Base-by-base conservation (phyloP, 805 yeast genomes). In the Candida pseudoglaebosa region DNA sequence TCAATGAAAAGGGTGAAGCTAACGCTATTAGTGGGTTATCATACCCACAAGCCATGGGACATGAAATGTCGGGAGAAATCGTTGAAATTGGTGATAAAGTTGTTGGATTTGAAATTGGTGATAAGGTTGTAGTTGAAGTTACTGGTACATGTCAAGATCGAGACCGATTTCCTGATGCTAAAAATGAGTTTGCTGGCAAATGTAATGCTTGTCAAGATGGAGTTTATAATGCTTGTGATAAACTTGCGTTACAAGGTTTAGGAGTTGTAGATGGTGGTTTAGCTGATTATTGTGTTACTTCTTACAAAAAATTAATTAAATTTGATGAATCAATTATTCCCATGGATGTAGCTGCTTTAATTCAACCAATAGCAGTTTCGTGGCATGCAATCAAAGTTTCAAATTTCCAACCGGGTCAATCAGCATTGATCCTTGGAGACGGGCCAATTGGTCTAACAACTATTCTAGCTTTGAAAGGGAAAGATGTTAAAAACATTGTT, bases 381-480 rank as follows among this genome's bases (percentile, higher is more conserved):
- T 77, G 78, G 73, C 84, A 78, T 49, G 81, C 82, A 1, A 73
- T 71, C 28, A 63, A 69, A 41, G 59, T 70, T 3, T 60, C 78
- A 0, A 55, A 57, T 6, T 59, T 72, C 45, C 40, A 54, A 38
- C 55, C 49, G 7, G 79, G 78, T 15, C 63, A 70, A 28, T 54
- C 70, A 5, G 80, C 78, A 3, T 56, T 78, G 34, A 74, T 78
- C 15, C 52, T 78, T n/a, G 83, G 84, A 28, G 75, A 78, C 24
- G 84, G 84, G 4, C 81, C 83, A 17, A 78, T 78, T 50, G 83
- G 84, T 5, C 56, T 79, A 17, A 77, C 82, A 15, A 67, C 80
- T 4, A 67, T 75, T 14, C 59, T 77, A 36, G 75, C 77, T n/a
- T 67, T 76, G 32, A 66, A 66, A 45, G 82, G 77, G 3, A 67